Evolutionary conservation across 441 rosid species (phyloP), one percentile per base, ranked within the genome.

Genomic region (Biscutella laevigata): DNA sequence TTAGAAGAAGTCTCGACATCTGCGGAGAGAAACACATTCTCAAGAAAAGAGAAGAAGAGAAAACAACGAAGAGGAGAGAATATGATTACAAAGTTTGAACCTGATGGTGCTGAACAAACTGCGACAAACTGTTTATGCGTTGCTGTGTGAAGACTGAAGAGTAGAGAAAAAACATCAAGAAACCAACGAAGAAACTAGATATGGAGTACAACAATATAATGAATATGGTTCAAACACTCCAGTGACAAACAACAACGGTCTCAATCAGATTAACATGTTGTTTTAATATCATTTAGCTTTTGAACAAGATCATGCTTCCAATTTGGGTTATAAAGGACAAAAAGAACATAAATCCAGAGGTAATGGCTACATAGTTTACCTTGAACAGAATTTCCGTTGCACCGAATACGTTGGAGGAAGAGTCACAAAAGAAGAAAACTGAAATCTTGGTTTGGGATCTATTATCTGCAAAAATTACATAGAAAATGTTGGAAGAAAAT

Each of bases 81-180:
- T 4, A 20, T 49, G 40, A 6, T 27, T 13, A 0, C 0, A 7
- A 30, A 36, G 53, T 27, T 4, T 13, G 40, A 45, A 84, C 89
- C 88, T 74, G 88, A 69, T 49, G 70, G 52, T 42, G 62, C 73
- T 24, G 79, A 80, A 73, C 26, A 67, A 37, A 66, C 28, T 38
- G 84, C 47, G 2, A 20, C 11, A 35, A 59, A 52, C 55, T 49
- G 48, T 65, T 53, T 64, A 42, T 12, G 57, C 4, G 37, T 68
- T 42, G 11, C 13, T 74, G 92, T 83, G 75, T n/a, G n/a, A n/a
- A n/a, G n/a, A n/a, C n/a, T 34, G 55, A 71, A 26, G 35, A 13
- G 28, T 38, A 19, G 4, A 22, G 27, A 69, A 48, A 11, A 15
- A 33, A 36, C 16, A 41, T 37, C 7, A 52, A 40, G 43, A n/a